Conservation (phyloP, 441 rosid species). For the Breynia disticha region DNA sequence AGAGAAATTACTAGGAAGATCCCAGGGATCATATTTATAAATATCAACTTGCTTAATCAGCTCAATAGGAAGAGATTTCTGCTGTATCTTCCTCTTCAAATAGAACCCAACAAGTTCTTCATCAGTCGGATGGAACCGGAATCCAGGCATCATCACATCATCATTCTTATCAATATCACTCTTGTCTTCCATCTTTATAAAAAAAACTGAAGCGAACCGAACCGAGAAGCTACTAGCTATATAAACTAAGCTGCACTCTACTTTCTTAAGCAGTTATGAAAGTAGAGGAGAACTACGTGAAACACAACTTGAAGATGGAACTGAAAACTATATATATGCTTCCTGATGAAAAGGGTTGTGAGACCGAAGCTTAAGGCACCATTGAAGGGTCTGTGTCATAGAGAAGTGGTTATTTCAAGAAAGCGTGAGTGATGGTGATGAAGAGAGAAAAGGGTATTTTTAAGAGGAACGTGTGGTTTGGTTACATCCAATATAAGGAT, state of each 20-base stretch:
- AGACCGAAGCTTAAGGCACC: too few relatives aligned
- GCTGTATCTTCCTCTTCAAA: constrained; percentile 61
- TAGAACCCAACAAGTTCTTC: constrained; percentile 94
- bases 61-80: constrained; percentile 57
- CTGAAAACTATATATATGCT: too few relatives aligned
- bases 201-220: background rate
- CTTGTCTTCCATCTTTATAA: constrained; percentile 38
- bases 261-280: too few relatives aligned
- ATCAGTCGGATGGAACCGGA: constrained; percentile 90
- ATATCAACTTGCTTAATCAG: constrained; percentile 90
- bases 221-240: too few relatives aligned
- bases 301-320: too few relatives aligned
- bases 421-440: too few relatives aligned
- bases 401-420: too few relatives aligned
- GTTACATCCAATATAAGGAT: constrained; percentile 29
- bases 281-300: too few relatives aligned
- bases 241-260: too few relatives aligned
- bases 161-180: constrained; percentile 45
- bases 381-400: too few relatives aligned
- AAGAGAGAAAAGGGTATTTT: constrained; percentile 6
- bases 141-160: constrained; percentile 77
- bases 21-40: constrained; percentile 91
- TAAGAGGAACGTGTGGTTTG: constrained; percentile 7
- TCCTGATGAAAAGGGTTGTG: too few relatives aligned
- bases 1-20: constrained; percentile 67